Percentiles rank a stretch among this genome's conserved stretches.
These are phyloP conservation scores for Hemisphaericaspora subhashii DNA, from an alignment of 1,139 yeast species.

Conservation along the genomic window DNA sequence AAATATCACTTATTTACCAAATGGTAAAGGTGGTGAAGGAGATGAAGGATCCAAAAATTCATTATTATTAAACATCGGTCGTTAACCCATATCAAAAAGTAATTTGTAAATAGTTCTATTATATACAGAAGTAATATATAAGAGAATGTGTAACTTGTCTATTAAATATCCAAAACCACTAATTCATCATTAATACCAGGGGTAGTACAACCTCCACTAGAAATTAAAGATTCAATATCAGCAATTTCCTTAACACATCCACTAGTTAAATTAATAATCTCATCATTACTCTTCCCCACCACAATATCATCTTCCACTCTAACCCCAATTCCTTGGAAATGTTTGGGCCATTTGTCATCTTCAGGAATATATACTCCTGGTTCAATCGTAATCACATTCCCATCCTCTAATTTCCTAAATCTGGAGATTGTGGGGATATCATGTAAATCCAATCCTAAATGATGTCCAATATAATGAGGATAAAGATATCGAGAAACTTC, in stretches of 20 bases:
- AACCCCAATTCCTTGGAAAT: conserved; percentile 86
- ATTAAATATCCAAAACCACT: conserved; percentile 36
- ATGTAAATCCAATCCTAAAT: conserved; percentile 90
- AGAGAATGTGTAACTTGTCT: not conserved
- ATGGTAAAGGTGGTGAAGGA: conserved; percentile 37
- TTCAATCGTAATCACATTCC: conserved; percentile 87
- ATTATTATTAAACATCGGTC: conserved; percentile 44
- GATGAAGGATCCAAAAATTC: conserved; percentile 32
- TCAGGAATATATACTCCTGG: conserved; percentile 91
- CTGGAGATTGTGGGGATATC: conserved; percentile 69
- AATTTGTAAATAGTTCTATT: conserved; percentile 11
- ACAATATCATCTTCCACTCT: conserved; percentile 93
- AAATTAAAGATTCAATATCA: conserved; percentile 70
- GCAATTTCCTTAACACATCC: conserved; percentile 83
- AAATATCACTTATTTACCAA: conserved; percentile 90
- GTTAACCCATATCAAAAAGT: conserved; percentile 17
- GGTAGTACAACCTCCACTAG: conserved; percentile 51
- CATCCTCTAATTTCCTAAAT: conserved; percentile 48
- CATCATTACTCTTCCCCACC: conserved; percentile 59
- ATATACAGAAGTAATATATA: conserved; percentile 10
- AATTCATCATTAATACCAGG: conserved; percentile 52
- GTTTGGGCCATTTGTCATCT: conserved; percentile 67
- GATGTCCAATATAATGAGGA: conserved; percentile 96
- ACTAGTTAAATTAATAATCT: conserved; percentile 61
- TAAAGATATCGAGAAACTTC: conserved; percentile 62